Evolutionary conservation across 179 eudicot species (phyloP).

Genomic region (Camellia oleifera): DNA sequence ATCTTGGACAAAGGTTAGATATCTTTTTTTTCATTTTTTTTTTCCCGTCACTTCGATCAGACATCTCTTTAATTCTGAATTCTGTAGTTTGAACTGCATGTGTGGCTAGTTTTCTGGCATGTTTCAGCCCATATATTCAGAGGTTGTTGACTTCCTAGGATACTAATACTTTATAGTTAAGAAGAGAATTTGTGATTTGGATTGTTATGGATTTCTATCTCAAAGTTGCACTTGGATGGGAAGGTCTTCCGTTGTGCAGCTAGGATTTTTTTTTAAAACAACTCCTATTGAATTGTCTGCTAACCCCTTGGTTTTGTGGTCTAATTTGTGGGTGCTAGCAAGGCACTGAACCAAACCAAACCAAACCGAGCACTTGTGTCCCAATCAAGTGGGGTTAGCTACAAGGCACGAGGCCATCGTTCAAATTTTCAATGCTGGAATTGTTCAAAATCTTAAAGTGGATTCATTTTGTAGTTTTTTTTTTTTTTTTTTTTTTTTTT

Average conservation of each 20-base stretch:
- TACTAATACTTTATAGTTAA: not conserved
- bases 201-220: not conserved
- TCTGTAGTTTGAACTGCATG: not conserved
- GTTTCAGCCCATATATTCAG: not conserved
- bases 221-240: not conserved
- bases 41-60: not conserved
- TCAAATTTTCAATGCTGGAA: not conserved
- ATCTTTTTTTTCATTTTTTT: not conserved
- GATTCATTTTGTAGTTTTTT: not conserved
- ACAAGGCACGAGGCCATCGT: not conserved
- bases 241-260: not conserved
- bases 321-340: not conserved
- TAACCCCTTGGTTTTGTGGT: not conserved
- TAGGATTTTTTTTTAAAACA: not conserved
- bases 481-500: not conserved
- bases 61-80: conserved; percentile 9
- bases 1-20: conserved; percentile 4
- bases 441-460: not conserved
- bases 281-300: not conserved
- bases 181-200: not conserved
- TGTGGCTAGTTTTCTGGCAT: not conserved
- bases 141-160: not conserved
- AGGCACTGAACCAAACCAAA: too few relatives aligned
- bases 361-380: too few relatives aligned
- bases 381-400: too few relatives aligned